Conservation (phyloP, 768 basidiomycete species). For the Pisolithus marmoratus region DNA sequence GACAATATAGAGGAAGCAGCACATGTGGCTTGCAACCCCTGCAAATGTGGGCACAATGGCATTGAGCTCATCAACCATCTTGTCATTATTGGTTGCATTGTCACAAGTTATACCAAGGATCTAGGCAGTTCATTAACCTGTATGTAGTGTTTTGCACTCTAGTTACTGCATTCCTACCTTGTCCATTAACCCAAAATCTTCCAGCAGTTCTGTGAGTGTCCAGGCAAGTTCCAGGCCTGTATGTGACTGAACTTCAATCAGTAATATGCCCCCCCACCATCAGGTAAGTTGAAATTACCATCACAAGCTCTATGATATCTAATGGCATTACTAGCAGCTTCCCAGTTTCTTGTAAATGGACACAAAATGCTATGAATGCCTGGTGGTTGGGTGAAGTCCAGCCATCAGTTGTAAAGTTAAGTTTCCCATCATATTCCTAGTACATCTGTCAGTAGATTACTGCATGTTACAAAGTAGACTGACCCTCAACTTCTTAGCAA, state of each 20-base stretch:
- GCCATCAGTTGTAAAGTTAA: conserved; percentile 10
- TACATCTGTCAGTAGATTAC: background rate
- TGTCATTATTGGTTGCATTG: conserved; percentile 27
- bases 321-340: too few species aligned
- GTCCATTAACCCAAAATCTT: conserved; percentile 29
- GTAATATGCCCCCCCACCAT: too few species aligned
- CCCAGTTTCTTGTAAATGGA: too few species aligned
- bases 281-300: too few species aligned
- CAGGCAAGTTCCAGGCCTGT: conserved; percentile 28
- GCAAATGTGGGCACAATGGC: conserved; percentile 17
- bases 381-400: too few species aligned
- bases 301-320: too few species aligned
- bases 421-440: conserved; percentile 23
- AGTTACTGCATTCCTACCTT: too few species aligned
- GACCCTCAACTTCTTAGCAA: conserved; percentile 27
- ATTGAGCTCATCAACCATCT: conserved; percentile 26
- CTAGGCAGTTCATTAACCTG: conserved; percentile 6
- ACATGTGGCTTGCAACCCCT: conserved; percentile 17
- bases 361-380: too few species aligned
- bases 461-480: too few species aligned
- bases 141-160: too few species aligned
- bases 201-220: conserved; percentile 28
- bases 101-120: conserved; percentile 22
- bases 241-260: conserved; percentile 19
- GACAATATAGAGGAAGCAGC: conserved; percentile 24